Base-by-base conservation (phyloP, 2,329 filamentous ascomycete species). In the Diaporthe sp. region DNA sequence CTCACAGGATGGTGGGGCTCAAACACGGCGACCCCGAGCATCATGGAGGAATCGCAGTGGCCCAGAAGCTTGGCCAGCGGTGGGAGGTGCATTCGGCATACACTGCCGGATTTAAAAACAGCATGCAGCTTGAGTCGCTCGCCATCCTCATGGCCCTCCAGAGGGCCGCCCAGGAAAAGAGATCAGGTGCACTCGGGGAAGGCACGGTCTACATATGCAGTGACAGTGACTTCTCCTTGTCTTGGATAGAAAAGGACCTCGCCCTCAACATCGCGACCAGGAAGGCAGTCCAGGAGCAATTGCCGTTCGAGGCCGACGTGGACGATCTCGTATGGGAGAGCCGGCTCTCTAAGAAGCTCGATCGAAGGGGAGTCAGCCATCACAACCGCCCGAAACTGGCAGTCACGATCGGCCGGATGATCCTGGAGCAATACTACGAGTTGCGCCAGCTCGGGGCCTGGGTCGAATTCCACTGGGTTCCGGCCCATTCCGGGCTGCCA, bases 391-490 rank as follows among this genome's bases (percentile, higher is more conserved):
- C 31, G 37, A 25, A n/a, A 17, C 25, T 47, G 15, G 22, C 4
- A 4, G 5, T 17, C 22, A n/a, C 12, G 25, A 57, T 73, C 25
- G 34, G 72, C 39, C 34, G 13, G 13, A 39, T 20, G 20, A 55
- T 39, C 9, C 44, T 71, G 25, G 65, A 60, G 44, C 55, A 31
- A 13, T 61, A 71, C 17, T 71, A 25, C 10, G 47, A 61, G 55
- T 37, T 74, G 53, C 53, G 55, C n/a, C 22, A 31, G 34, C 53
- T 60, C 15, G 65, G 63, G 31, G 20, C 10, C n/a, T n/a, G 47
- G 28, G 55, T 71, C 31, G 63, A 74, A 17, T 63, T 61, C n/a
- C 55, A 47, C 65, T 74, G 63, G 73, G 65, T 53, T 12, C 65
- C 65, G n/a, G 63, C 28, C 7, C 42, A 71, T 34, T 53, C 22